phyloP scores from a whole-genome alignment of 73 alveolate species.

The Uronychia setigera region DNA sequence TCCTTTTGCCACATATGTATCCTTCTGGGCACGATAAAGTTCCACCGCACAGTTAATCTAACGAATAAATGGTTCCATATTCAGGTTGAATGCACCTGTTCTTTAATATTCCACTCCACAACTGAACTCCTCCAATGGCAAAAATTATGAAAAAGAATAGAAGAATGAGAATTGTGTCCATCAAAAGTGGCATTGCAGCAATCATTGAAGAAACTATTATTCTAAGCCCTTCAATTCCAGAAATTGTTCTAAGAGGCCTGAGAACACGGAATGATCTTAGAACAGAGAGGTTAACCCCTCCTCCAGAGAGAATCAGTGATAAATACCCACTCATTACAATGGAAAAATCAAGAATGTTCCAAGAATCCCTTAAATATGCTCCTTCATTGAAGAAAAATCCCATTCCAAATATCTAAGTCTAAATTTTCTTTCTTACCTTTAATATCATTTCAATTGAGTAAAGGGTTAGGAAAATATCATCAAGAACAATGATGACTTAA shows the following conservation, averaged over 20 bases:
- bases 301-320: constrained; percentile 14
- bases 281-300: too few species aligned
- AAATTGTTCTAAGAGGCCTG: too few species aligned
- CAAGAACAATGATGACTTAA: too few species aligned
- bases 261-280: constrained; percentile 70
- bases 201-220: too few species aligned
- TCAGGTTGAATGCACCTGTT: constrained; percentile 79
- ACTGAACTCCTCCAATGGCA: constrained; percentile 91
- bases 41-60: too few species aligned
- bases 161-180: constrained; percentile 81
- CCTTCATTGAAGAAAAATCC: constrained; percentile 66
- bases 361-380: constrained; percentile 74
- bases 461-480: constrained; percentile 23
- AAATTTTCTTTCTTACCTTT: too few species aligned
- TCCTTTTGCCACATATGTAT: constrained; percentile 88
- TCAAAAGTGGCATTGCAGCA: constrained; percentile 81
- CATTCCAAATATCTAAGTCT: constrained; percentile 24
- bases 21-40: constrained; percentile 53
- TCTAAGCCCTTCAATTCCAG: too few species aligned
- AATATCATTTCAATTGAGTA: constrained; percentile 43
- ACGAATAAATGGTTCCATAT: constrained; percentile 74
- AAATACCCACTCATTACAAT: constrained; percentile 62
- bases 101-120: constrained; percentile 85
- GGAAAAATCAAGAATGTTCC: constrained; percentile 78
- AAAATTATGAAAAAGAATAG: constrained; percentile 85